These are phyloP conservation scores for Fusarium longipes DNA, from an alignment of 2,329 filamentous ascomycete genomes.

Conservation along the genomic window DNA sequence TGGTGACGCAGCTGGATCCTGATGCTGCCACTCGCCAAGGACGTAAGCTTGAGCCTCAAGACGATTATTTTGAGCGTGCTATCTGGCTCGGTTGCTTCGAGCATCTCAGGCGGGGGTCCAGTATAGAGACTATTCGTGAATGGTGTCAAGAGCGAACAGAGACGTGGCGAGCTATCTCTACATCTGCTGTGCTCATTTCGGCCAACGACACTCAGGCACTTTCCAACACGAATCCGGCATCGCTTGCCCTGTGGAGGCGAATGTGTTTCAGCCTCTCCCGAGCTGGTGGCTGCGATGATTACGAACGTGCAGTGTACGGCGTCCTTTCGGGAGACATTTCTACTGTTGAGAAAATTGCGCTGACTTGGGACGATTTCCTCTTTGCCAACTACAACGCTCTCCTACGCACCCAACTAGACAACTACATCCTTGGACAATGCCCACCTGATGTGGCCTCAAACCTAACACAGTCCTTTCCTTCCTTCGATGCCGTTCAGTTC, in stretches of 20 bases:
- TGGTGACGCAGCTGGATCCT: slow-evolving; percentile 91
- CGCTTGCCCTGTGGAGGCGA: slow-evolving; percentile 77
- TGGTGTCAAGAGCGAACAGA: slow-evolving; percentile 91
- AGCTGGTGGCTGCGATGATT: slow-evolving; percentile 76
- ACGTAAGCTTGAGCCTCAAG: slow-evolving; percentile 80
- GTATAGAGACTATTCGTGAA: slow-evolving; percentile 77
- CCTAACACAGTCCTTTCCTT: slow-evolving; percentile 68
- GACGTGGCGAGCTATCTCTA: slow-evolving; percentile 86
- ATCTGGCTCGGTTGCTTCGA: slow-evolving; percentile 97
- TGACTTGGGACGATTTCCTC: slow-evolving; percentile 85
- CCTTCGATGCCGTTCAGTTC: slow-evolving; percentile 73
- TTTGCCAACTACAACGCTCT: slow-evolving; percentile 91
- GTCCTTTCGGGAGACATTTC: slow-evolving; percentile 86
- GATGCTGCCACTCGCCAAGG: slow-evolving; percentile 87
- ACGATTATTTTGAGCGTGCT: slow-evolving; percentile 88
- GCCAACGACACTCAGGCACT: slow-evolving; percentile 57
- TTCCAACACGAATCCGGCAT: slow-evolving; percentile 53
- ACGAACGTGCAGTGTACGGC: slow-evolving; percentile 91
- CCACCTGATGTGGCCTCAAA: slow-evolving; percentile 64
- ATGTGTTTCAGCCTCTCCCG: slow-evolving; percentile 80
- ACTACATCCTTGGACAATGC: slow-evolving; percentile 69
- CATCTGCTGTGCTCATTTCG: slow-evolving; percentile 77
- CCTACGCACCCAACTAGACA: slow-evolving; percentile 81
- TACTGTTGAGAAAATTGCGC: slow-evolving; percentile 80
- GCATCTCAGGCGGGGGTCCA: slow-evolving; percentile 86